These are phyloP conservation scores for Amoebophrya sp. DNA, from an alignment of 169 alveolate genomes.

Conservation along the genomic window DNA sequence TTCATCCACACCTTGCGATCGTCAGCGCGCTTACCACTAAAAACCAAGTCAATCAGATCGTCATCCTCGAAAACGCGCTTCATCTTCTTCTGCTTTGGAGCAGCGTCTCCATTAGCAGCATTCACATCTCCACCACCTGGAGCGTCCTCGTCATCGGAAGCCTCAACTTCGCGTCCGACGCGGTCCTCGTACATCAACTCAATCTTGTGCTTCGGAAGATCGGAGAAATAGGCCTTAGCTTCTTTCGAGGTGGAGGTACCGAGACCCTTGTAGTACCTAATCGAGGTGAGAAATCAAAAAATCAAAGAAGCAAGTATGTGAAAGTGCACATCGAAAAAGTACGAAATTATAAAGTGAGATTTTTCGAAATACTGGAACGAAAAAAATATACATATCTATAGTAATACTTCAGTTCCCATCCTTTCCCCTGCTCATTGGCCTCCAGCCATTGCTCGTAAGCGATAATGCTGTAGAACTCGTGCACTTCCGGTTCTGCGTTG, in stretches of 20 bases:
- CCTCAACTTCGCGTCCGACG: slow-evolving; percentile 60
- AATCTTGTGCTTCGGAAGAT: slow-evolving; percentile 78
- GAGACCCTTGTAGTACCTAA: slow-evolving; percentile 65
- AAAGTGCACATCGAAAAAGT: too few species aligned
- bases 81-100: not conserved
- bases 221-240: slow-evolving; percentile 91
- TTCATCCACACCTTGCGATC: slow-evolving; percentile 90
- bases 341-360: too few species aligned
- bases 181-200: slow-evolving; percentile 68
- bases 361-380: too few species aligned
- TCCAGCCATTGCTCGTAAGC: slow-evolving; percentile 88
- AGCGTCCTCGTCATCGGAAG: not conserved
- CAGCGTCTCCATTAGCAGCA: not conserved
- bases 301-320: too few species aligned
- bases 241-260: slow-evolving; percentile 96
- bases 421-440: slow-evolving; percentile 58
- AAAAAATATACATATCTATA: too few species aligned
- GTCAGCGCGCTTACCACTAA: slow-evolving; percentile 87
- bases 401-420: slow-evolving; percentile 92
- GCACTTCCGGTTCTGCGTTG: slow-evolving; percentile 65
- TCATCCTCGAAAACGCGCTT: slow-evolving; percentile 60
- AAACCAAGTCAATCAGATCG: slow-evolving; percentile 91
- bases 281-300: too few species aligned
- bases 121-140: not conserved
- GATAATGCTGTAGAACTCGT: slow-evolving; percentile 85